phyloP scores from a whole-genome alignment of 371 early-diverging fungal species.

The Sporodiniella umbellata region DNA sequence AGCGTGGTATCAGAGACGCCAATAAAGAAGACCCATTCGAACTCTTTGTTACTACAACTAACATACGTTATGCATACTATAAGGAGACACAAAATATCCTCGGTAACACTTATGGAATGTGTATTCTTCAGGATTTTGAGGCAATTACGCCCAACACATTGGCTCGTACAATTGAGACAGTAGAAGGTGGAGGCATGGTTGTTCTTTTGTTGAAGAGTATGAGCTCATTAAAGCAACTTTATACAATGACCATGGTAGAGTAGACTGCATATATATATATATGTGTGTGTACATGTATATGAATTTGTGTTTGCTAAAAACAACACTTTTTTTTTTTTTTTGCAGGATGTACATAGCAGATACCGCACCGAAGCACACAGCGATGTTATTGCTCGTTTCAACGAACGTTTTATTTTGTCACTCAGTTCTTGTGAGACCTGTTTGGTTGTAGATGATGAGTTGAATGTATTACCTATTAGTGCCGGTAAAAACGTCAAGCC shows the following conservation, averaged over 20 bases:
- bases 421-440: conserved; percentile 89
- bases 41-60: conserved; percentile 90
- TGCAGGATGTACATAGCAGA: conserved; percentile 87
- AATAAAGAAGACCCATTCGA: conserved; percentile 96
- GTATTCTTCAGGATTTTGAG: conserved; percentile 98
- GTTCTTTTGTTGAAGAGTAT: conserved; percentile 92
- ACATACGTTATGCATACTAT: conserved; percentile 97
- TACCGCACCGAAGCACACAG: conserved; percentile 93
- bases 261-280: not conserved
- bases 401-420: conserved; percentile 96
- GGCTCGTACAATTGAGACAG: conserved; percentile 98
- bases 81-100: conserved; percentile 98
- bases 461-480: conserved; percentile 94
- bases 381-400: conserved; percentile 95
- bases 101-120: conserved; percentile 99
- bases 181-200: conserved; percentile 98
- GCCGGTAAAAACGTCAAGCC: conserved; percentile 90
- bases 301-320: too few relatives aligned
- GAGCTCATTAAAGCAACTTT: conserved; percentile 93
- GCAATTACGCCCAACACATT: conserved; percentile 97
- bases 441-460: conserved; percentile 94
- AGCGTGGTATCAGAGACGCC: conserved; percentile 84
- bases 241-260: conserved; percentile 93
- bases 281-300: too few relatives aligned
- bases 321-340: not conserved